Evolutionary conservation across 192 early-diverging fungal species (phyloP).

Genomic region (Thoreauomyces humboldtii): DNA sequence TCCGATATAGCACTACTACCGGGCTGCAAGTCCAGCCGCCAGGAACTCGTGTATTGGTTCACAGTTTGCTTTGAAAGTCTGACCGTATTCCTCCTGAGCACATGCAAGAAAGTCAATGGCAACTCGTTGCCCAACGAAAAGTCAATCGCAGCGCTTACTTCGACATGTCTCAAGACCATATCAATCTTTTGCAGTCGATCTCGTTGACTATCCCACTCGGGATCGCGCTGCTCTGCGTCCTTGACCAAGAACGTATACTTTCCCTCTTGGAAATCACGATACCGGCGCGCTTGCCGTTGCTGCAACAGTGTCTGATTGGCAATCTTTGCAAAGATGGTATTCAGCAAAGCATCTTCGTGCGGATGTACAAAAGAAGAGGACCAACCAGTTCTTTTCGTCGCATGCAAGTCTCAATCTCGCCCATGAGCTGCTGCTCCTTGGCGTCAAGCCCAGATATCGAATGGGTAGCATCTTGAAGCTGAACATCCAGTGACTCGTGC

Average conservation of each 20-base stretch:
- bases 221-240: constrained; percentile 28
- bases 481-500: constrained; percentile 23
- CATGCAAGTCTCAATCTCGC: constrained; percentile 19
- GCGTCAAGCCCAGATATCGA: constrained; percentile 24
- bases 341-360: neutral
- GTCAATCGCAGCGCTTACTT: constrained; percentile 18
- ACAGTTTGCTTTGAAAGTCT: neutral
- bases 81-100: constrained; percentile 14
- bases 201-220: constrained; percentile 33
- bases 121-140: neutral
- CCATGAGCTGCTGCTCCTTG: constrained; percentile 20
- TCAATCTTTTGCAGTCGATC: constrained; percentile 39
- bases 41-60: constrained; percentile 13
- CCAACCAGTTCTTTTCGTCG: constrained; percentile 18
- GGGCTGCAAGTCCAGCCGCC: neutral
- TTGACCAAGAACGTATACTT: constrained; percentile 47
- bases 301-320: constrained; percentile 40
- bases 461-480: constrained; percentile 36
- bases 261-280: constrained; percentile 42
- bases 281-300: constrained; percentile 47
- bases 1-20: too few relatives aligned
- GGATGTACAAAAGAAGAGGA: neutral
- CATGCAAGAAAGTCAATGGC: neutral
- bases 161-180: constrained; percentile 33
- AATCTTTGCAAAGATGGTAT: neutral